Evolutionary conservation across 805 yeast species (phyloP).

Genomic region (Peterozyma toletana): DNA sequence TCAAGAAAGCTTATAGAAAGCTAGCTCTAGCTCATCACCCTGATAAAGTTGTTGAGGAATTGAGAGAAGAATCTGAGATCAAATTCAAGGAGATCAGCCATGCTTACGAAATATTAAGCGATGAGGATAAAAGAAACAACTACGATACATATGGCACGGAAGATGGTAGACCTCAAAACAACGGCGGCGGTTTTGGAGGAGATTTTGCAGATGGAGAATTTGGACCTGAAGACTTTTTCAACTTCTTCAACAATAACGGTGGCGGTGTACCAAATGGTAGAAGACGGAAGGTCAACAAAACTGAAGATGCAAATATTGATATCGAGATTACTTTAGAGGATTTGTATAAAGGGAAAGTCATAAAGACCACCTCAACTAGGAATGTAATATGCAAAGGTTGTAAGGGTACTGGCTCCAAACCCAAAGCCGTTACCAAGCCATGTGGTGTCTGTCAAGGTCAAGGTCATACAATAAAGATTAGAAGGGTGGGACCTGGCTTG

Average conservation of each 20-base stretch:
- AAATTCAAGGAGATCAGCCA: constrained; percentile 77
- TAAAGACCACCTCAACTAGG: constrained; percentile 67
- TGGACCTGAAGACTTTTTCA: constrained; percentile 70
- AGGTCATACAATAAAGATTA: constrained; percentile 54
- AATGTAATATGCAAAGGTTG: constrained; percentile 68
- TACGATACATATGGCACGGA: constrained; percentile 52
- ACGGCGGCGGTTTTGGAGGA: constrained; percentile 28
- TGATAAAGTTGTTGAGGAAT: constrained; percentile 66
- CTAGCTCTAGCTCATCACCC: constrained; percentile 84
- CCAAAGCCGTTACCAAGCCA: constrained; percentile 38
- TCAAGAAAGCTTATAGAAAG: constrained; percentile 78
- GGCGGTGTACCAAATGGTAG: constrained; percentile 14
- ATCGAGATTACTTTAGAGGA: constrained; percentile 66
- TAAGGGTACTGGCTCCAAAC: constrained; percentile 68
- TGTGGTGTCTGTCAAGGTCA: constrained; percentile 71
- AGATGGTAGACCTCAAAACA: constrained; percentile 21
- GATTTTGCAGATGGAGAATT: constrained; percentile 36
- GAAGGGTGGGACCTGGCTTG: constrained; percentile 69
- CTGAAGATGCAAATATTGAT: constrained; percentile 63
- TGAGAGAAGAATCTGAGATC: constrained; percentile 62
- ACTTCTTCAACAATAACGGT: constrained; percentile 41
- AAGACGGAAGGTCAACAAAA: constrained; percentile 20
- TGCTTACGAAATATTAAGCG: constrained; percentile 79
- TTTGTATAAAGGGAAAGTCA: constrained; percentile 70
- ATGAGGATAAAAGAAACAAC: constrained; percentile 51